Conservation (phyloP, 768 basidiomycete genomes). For the Gautieria morchelliformis region DNA sequence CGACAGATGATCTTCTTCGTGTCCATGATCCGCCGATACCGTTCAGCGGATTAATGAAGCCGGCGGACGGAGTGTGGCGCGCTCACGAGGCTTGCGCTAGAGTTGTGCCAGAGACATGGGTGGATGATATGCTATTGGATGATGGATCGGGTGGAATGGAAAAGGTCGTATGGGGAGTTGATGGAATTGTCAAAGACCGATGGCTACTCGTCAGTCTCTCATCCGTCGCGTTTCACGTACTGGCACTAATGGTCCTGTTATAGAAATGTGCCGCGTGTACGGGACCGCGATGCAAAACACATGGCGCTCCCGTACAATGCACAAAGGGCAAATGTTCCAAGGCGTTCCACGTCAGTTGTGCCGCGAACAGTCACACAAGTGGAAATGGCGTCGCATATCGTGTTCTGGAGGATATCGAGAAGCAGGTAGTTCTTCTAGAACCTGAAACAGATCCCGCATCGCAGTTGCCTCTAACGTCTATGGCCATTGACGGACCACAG, state of each 20-base stretch:
- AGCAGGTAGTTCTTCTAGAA: constrained; percentile 66
- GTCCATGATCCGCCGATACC: constrained; percentile 60
- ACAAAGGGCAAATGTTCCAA: constrained; percentile 90
- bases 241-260: background rate
- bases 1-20: constrained; percentile 43
- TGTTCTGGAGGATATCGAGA: constrained; percentile 63
- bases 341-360: constrained; percentile 91
- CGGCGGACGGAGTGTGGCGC: constrained; percentile 40
- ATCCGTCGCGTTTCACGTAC: background rate
- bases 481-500: background rate
- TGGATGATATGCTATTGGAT: constrained; percentile 52
- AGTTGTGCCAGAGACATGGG: constrained; percentile 86
- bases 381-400: constrained; percentile 41
- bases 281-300: constrained; percentile 54
- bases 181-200: constrained; percentile 80
- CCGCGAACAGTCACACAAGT: constrained; percentile 37
- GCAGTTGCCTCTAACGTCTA: background rate
- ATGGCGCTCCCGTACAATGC: constrained; percentile 85
- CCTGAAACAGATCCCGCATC: constrained; percentile 10
- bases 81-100: constrained; percentile 76
- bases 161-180: constrained; percentile 70
- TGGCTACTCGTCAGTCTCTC: constrained; percentile 71
- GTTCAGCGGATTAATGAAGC: constrained; percentile 20
- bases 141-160: constrained; percentile 27
- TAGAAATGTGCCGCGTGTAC: constrained; percentile 88